Evolutionary conservation across 2,329 filamentous ascomycete genomes (phyloP).

Genomic region (Monilinia fructicola): DNA sequence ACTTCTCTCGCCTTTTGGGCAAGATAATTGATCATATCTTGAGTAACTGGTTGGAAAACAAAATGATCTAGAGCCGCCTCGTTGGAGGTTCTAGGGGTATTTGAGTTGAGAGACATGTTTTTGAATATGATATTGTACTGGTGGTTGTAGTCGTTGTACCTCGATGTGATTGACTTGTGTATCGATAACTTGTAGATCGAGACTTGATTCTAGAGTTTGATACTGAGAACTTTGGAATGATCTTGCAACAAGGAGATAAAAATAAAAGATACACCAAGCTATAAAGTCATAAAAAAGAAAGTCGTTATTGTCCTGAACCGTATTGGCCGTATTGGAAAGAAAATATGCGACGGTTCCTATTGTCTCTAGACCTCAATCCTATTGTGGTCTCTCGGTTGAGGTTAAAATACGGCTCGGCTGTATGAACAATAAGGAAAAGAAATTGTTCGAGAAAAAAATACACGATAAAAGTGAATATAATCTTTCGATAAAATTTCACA

Average conservation of each 20-base stretch:
- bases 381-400: conserved; percentile 21
- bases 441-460: conserved; percentile 5
- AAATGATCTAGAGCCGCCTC: conserved; percentile 76
- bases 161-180: conserved; percentile 18
- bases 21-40: conserved; percentile 75
- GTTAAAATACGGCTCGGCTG: conserved; percentile 10
- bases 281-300: conserved; percentile 16
- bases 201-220: conserved; percentile 10
- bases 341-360: conserved; percentile 16
- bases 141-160: not conserved
- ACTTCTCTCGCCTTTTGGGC: conserved; percentile 73
- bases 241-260: conserved; percentile 11
- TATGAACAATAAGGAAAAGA: conserved; percentile 14
- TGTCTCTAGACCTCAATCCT: conserved; percentile 17
- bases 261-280: conserved; percentile 25
- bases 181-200: conserved; percentile 11
- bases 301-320: conserved; percentile 15
- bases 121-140: not conserved
- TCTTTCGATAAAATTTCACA: conserved; percentile 11
- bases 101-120: conserved; percentile 18
- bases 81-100: conserved; percentile 47
- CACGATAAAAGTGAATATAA: conserved; percentile 21
- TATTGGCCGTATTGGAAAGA: not conserved
- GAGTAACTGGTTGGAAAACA: conserved; percentile 72
- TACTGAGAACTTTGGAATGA: not conserved